Conservation (phyloP, 1,284 basidiomycete species). For the Crepidotus sp. region DNA sequence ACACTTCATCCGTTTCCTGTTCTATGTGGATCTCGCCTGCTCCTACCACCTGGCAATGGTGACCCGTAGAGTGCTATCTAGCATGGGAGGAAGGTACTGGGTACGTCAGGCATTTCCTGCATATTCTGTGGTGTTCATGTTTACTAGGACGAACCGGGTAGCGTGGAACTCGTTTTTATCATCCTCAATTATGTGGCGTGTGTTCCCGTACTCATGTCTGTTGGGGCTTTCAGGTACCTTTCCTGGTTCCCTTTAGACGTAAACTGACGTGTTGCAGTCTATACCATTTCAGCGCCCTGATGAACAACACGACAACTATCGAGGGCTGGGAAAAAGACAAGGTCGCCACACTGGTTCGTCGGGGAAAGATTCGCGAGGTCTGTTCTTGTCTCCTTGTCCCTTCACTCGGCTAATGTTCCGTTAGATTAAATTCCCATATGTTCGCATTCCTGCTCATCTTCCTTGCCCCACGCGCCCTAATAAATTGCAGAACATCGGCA, state of each 20-base stretch:
- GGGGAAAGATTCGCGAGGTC: slow-evolving; percentile 82
- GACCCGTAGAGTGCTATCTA: slow-evolving; percentile 49
- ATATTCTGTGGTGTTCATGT: background rate
- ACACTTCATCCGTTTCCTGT: slow-evolving; percentile 87
- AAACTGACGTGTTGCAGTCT: slow-evolving; percentile 35
- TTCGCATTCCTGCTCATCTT: slow-evolving; percentile 23
- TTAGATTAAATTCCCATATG: slow-evolving; percentile 89
- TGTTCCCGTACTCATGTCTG: slow-evolving; percentile 76
- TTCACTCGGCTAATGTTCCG: background rate
- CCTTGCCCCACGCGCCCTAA: slow-evolving; percentile 8
- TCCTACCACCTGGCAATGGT: slow-evolving; percentile 79
- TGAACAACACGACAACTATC: slow-evolving; percentile 87
- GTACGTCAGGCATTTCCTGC: slow-evolving; percentile 30
- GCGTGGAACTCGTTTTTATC: slow-evolving; percentile 70
- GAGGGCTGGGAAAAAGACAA: slow-evolving; percentile 98
- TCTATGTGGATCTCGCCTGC: slow-evolving; percentile 86
- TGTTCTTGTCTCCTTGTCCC: slow-evolving; percentile 17
- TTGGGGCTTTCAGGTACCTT: slow-evolving; percentile 74
- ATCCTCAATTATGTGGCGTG: slow-evolving; percentile 84
- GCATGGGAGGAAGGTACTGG: slow-evolving; percentile 42
- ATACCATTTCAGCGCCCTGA: slow-evolving; percentile 82
- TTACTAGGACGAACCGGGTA: slow-evolving; percentile 59
- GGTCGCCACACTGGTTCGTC: slow-evolving; percentile 74
- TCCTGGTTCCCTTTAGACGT: background rate
- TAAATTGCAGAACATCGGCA: slow-evolving; percentile 62